Conservation (phyloP, 441 rosid species). For the Daphne laureola region DNA sequence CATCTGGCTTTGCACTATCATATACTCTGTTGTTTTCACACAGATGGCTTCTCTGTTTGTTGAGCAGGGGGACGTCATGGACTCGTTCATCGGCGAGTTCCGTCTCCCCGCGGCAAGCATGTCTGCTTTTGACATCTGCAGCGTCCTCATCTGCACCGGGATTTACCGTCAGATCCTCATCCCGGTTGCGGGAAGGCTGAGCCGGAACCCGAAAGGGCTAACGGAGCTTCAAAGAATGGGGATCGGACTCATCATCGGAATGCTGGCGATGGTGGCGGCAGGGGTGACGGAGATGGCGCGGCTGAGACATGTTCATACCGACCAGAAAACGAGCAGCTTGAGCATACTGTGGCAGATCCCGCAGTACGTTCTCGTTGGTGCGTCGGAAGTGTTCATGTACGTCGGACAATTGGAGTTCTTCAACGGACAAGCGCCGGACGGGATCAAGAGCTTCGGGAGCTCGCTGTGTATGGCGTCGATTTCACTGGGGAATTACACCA, state of each 20-base stretch:
- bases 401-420: conserved; percentile 90
- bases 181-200: conserved; percentile 42
- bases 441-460: conserved; percentile 86
- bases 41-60: conserved; percentile 94
- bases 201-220: conserved; percentile 46
- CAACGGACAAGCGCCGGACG: conserved; percentile 84
- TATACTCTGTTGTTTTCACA: conserved; percentile 85
- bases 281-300: conserved; percentile 67
- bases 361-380: conserved; percentile 74
- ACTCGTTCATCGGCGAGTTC: conserved; percentile 36
- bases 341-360: conserved; percentile 90
- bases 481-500: conserved; percentile 75
- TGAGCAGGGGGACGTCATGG: conserved; percentile 87
- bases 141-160: conserved; percentile 71
- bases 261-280: conserved; percentile 75
- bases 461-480: conserved; percentile 95
- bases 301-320: conserved; percentile 33
- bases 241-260: conserved; percentile 65
- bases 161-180: conserved; percentile 57
- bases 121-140: conserved; percentile 77
- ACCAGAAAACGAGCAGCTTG: conserved; percentile 45
- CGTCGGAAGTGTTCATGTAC: conserved; percentile 90
- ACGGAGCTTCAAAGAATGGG: conserved; percentile 91
- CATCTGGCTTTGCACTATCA: conserved; percentile 85
- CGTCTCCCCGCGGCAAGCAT: conserved; percentile 90